Evolutionary conservation across 805 yeast genomes (phyloP).

Genomic region (Saccharomyces kudriavzevii): DNA sequence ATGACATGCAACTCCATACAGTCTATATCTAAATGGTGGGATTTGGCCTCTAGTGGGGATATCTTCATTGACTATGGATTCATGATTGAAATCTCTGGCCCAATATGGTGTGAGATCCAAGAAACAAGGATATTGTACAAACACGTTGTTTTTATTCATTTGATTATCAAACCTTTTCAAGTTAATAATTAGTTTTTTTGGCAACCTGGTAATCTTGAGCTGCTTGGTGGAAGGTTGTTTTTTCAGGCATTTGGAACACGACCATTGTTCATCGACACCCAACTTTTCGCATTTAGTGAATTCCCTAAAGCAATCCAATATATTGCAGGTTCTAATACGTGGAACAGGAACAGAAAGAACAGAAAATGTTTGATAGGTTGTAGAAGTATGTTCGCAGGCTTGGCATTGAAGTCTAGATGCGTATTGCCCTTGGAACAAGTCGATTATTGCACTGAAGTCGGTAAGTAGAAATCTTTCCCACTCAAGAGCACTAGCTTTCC

Average conservation of each 20-base stretch:
- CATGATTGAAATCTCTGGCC: slow-evolving; percentile 31
- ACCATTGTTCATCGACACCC: slow-evolving; percentile 77
- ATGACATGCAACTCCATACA: slow-evolving; percentile 80
- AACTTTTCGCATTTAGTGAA: slow-evolving; percentile 69
- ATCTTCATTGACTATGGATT: slow-evolving; percentile 20
- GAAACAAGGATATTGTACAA: slow-evolving; percentile 58
- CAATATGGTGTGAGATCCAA: slow-evolving; percentile 65
- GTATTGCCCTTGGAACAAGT: slow-evolving; percentile 82
- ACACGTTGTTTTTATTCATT: slow-evolving; percentile 47
- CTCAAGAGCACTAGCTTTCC: slow-evolving; percentile 79
- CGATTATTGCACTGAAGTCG: slow-evolving; percentile 73
- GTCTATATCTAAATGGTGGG: slow-evolving; percentile 68
- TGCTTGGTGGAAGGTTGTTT: slow-evolving; percentile 60
- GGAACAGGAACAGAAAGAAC: slow-evolving; percentile 78
- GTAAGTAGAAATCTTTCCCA: slow-evolving; percentile 83
- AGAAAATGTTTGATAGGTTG: slow-evolving; percentile 79
- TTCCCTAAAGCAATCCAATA: slow-evolving; percentile 65
- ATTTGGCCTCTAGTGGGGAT: slow-evolving; percentile 63
- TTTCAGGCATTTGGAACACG: slow-evolving; percentile 65
- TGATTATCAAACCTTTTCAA: slow-evolving; percentile 63
- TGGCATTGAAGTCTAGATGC: slow-evolving; percentile 70
- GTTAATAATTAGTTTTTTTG: slow-evolving; percentile 72
- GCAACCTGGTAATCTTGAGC: slow-evolving; percentile 67
- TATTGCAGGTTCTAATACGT: slow-evolving; percentile 29
- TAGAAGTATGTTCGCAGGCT: slow-evolving; percentile 66